Evolutionary conservation across 2,329 filamentous ascomycete genomes (phyloP), one percentile per base, ranked within the genome.

Genomic region (Diaporthe eres): DNA sequence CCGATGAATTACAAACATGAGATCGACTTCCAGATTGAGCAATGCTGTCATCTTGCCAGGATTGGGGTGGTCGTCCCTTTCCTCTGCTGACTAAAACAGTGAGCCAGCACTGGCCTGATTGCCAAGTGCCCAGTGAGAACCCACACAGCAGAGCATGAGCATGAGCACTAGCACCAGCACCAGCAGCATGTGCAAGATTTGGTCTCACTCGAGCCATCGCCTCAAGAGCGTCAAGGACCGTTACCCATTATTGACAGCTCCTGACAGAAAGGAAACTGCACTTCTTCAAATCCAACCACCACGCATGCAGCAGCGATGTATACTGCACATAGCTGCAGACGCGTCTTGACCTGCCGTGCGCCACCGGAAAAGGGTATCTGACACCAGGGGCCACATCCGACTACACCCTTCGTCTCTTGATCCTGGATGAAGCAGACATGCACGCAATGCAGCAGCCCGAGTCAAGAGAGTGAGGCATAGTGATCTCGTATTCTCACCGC

Each of bases 21-120:
- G 53, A 63, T 51, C 51, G 71, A 58, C 12, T 61, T 68, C 44
- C 51, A 13, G 2, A 71, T 51, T 53, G 31, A 75, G 72, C 34
- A 60, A 77, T 77, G 76, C 65, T 77, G 76, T 77, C 76, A 77
- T 77, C 76, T 77, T 77, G 58, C 47, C 34, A 53, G 65, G 65
- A 68, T 68, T 37, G 31, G 65, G 49, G 44, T 12, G 22, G 31
- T 39, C 15, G 44, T 53, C 47, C 22, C 44, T 67, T 67, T 67
- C 28, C 34, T 15, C n/a, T 70, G 47, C 49, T 70, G 65, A 70
- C 65, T 70, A 42, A 70, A 28, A 39, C 47, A n/a, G 13, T 9
- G 17, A 55, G 42, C 34, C 25, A 42, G n/a, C 65, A 53, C 28
- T 53, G 65, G 13, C 47, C 31, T 34, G 25, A 25, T 13, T 68